Evolutionary conservation across 495 filamentous ascomycete species (phyloP), one percentile per base, ranked within the genome.

Genomic region (Umbilicaria muhlenbergii): DNA sequence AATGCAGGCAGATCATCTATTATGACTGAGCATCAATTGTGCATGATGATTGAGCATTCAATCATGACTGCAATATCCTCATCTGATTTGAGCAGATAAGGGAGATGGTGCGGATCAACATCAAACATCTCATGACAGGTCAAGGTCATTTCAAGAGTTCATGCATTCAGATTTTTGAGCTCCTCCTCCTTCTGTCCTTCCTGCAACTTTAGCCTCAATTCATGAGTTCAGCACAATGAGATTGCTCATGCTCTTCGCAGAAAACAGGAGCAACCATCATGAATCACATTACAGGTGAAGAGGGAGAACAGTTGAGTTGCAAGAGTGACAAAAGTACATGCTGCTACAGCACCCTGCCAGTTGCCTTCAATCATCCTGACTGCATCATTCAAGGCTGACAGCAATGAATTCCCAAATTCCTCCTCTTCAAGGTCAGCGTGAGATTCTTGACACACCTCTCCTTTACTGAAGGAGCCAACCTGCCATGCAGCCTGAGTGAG

Each of bases 401-500:
- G 39, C 2, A 65, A 31, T n/a, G 39, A 19, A 0, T 11, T 36
- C 11, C 42, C 42, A 45, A 63, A 64, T 0, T 37, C 24, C 1
- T 50, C 41, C 33, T 68, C 54, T 21, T 48, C 24, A 1, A 65
- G 39, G 38, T 65, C 54, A 0, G 36, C 34, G 39, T 68, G 61
- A 1, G 51, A 51, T 28, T 16, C 42, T 46, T 60, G 51, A 24
- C 40, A 41, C n/a, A 41, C 8, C 2, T 43, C 33, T 5, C 32
- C 28, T 10, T 19, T 12, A 5, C 42, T 41, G 0, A 48, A 12
- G 2, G 66, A 65, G 0, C 73, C 73, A 2, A 60, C 64, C 44
- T 77, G 71, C 37, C 63, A 58, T 21, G 63, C 61, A 11, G 67
- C 61, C 46, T 79, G 75, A 11, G 65, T 51, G 5, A 77, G 36